A percentile compares a stretch with the other conserved stretches of the same genome.
phyloP scores from a whole-genome alignment of 2,329 filamentous ascomycete genomes.

The Penicillium sp. region DNA sequence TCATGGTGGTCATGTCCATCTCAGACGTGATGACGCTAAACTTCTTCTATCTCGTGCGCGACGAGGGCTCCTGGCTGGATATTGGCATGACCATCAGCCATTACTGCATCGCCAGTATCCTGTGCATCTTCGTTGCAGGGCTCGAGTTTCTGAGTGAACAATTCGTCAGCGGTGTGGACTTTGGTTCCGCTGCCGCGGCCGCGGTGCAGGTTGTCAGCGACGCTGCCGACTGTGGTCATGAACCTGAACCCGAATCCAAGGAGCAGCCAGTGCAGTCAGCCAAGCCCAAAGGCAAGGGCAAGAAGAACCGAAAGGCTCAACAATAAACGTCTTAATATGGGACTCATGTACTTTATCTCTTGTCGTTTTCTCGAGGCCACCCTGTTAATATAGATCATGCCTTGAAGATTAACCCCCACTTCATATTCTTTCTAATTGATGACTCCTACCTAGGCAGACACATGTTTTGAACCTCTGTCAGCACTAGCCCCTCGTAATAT shows the following conservation, averaged over 20 bases:
- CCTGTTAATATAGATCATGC: conserved; percentile 15
- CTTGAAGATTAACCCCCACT: not conserved
- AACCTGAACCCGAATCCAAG: conserved; percentile 6
- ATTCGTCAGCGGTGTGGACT: conserved; percentile 78
- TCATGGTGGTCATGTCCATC: conserved; percentile 91
- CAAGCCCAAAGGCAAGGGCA: conserved; percentile 10
- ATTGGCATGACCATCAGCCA: conserved; percentile 97
- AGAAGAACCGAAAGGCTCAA: conserved; percentile 9
- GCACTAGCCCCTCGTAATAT: not conserved
- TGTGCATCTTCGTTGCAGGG: conserved; percentile 87
- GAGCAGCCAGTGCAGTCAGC: not conserved
- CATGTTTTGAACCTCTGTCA: not conserved
- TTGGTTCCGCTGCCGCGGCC: conserved; percentile 23
- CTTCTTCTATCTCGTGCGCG: conserved; percentile 97
- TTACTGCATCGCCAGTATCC: conserved; percentile 84
- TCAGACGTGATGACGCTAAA: conserved; percentile 90
- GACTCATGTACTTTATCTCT: conserved; percentile 11
- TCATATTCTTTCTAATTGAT: not conserved
- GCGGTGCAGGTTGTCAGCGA: conserved; percentile 23
- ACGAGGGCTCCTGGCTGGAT: conserved; percentile 95
- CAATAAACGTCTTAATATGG: not conserved
- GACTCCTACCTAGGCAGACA: not conserved
- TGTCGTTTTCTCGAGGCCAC: not conserved
- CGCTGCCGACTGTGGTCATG: conserved; percentile 19
- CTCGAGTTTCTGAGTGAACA: conserved; percentile 82